Evolutionary conservation across 2,329 filamentous ascomycete genomes (phyloP), one percentile per base, ranked within the genome.

Genomic region (Fonsecaea pugnacius): DNA sequence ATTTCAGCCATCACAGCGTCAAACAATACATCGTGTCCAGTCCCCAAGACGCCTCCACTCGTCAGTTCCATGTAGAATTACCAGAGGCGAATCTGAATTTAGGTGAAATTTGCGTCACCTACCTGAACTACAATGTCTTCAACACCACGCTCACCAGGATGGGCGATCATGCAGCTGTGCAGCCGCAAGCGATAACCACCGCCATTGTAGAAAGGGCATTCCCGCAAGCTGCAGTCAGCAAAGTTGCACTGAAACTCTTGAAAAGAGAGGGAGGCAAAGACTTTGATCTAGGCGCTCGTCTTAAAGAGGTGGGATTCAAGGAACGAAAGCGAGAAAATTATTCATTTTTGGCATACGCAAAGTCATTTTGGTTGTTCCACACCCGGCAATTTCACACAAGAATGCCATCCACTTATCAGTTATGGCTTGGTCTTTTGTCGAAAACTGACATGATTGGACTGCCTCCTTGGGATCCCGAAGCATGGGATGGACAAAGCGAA

Each of bases 1-100:
- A 52, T 27, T 67, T 64, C 36, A 63, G 38, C 9, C 65, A 65
- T 52, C 58, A 67, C 46, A 65, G 62, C 43, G 55, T 67, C 40
- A 55, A 50, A 40, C 58, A 62, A 36, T 58, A 61, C 30, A 35
- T 67, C 9, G 33, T 64, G 16, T 56, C 61, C 18, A 38, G n/a
- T 16, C 18, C 48, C 14, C 8, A 38, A 30, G 54, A 56, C 18
- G 4, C 16, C 3, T 30, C 12, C 7, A 30, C 14, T n/a, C 18
- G 46, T 8, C 35, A 21, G 21, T 56, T 60, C 35, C 56, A 56
- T 18, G 51, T 57, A 7, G 8, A 52, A 21, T 18, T 10, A 4
- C 16, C 43, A 52, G 36, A 43, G 12, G 54, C 57, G 18, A 58
- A 64, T 35, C 16, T 55, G 21, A 21, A 18, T 36, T 10, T 67